Base-by-base conservation (phyloP, 1,284 basidiomycete genomes). In the Pseudozyma hubeiensis region DNA sequence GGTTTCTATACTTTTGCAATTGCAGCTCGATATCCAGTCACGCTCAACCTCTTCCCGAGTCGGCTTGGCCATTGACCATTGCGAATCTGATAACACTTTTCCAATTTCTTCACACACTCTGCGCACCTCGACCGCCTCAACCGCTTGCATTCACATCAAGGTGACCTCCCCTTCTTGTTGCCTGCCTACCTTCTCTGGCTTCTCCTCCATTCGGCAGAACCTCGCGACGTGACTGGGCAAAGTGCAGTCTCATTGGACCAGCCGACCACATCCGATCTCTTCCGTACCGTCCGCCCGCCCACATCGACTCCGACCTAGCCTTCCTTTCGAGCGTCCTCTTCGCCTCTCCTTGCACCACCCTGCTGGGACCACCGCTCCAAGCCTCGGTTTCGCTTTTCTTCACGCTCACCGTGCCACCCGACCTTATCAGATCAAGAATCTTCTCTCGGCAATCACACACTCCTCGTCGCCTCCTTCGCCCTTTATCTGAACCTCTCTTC, bases 361-460 rank as follows among this genome's bases (percentile, higher is more conserved):
- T 24, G 24, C 24, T 24, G 24, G 24, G 24, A 24, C 24, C 24
- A 24, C 24, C 24, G 24, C 24, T 24, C 24, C 24, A 24, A 24
- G 24, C 24, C 24, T 35, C 33, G 14, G 17, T 24, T 34, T 7
- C 17, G 9, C 34, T 49, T 33, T 24, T 35, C 24, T 24, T 24
- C 24, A 4, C 24, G 24, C 24, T 24, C 24, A 24, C 24, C 24
- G 24, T 24, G 24, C 24, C 17, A 16, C 40, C 53, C 64, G 64
- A 64, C 64, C 66, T 64, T 60, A 69, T 69, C 66, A 69, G 60
- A 69, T 69, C 65, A 13, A 52, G 62, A 49, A 52, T 34, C 33
- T 35, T 37, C 33, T 30, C 13, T 24, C 24, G 24, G 4, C 24
- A 24, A 24, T 24, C 24, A 4, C 24, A 24, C 44, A 43, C 51